Base-by-base conservation (phyloP, 2,329 filamentous ascomycete genomes). In the Madurella fahalii region DNA sequence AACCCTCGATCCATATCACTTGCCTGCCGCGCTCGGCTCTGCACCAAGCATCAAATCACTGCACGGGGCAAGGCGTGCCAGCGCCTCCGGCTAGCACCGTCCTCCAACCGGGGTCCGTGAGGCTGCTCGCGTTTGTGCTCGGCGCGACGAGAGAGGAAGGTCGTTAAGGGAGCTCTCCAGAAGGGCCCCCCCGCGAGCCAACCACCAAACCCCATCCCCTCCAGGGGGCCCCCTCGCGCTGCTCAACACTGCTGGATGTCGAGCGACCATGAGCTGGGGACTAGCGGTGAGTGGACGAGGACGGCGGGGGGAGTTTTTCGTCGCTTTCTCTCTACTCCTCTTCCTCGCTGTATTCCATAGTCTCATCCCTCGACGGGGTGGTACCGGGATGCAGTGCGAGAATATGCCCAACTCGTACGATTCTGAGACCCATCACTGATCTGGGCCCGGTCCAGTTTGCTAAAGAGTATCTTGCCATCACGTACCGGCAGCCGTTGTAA, bases 101-200 rank as follows among this genome's bases (percentile, higher is more conserved):
- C 25, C 47, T 31, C 51, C 48, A 53, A 52, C 40, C 47, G 18
- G 25, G 13, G 16, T n/a, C 3, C 32, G 47, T 52, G 40, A 52
- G 53, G 53, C 53, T 52, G 37, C 16, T 40, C 31, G 9, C 34
- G 41, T 18, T 25, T 40, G 34, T 55, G 52, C 53, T 55, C 50
- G 53, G 49, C 53, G 47, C 41, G 59, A 62, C 61, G 20, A 63
- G 57, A 61, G 51, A 63, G 61, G 61, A 63, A 63, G 59, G 61
- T 61, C 53, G 18, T 57, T 57, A 57, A 52, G 20, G 13, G 39
- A 16, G 32, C 52, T 40, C 43, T 25, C 30, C 31, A 37, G 34
- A 37, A 32, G 32, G 34, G 25, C 39, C 25, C 25, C 25, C 25
- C 39, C 39, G 37, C 30, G 20, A 16, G 44, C 57, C 54, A 57